A percentile compares a stretch with the other conserved stretches of the same genome.
phyloP scores from a whole-genome alignment of 2,329 filamentous ascomycete genomes.

The Clarireedia paspali region DNA sequence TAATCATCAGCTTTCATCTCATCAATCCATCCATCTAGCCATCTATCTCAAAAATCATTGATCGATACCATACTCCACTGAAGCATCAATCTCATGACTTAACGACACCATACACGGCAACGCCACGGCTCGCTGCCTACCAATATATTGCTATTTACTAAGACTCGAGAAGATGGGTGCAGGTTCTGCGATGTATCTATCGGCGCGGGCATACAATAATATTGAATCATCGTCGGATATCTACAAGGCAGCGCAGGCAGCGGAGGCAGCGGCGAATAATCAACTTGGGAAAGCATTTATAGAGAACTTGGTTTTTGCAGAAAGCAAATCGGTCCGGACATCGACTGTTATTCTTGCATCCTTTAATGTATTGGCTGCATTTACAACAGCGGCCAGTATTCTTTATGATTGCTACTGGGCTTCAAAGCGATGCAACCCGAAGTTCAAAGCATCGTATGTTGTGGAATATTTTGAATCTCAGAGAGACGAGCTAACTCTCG shows the following conservation, averaged over 20 bases:
- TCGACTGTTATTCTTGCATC: constrained; percentile 53
- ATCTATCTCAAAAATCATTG: constrained; percentile 13
- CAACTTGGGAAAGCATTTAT: constrained; percentile 19
- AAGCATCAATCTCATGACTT: constrained; percentile 27
- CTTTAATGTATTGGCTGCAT: constrained; percentile 53
- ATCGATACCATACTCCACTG: constrained; percentile 10
- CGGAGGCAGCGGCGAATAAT: constrained; percentile 8
- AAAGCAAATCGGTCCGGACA: constrained; percentile 47
- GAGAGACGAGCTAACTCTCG: constrained; percentile 16
- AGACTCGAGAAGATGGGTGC: constrained; percentile 17
- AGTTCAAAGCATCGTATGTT: constrained; percentile 36
- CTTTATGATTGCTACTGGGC: constrained; percentile 40
- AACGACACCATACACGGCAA: constrained; percentile 23
- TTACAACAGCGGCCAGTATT: constrained; percentile 48
- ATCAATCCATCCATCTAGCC: not conserved
- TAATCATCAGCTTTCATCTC: constrained; percentile 5
- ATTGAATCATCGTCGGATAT: constrained; percentile 8
- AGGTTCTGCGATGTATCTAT: constrained; percentile 20
- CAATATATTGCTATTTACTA: constrained; percentile 12
- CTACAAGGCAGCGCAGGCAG: constrained; percentile 8
- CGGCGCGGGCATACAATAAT: constrained; percentile 13
- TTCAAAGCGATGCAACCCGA: constrained; percentile 28
- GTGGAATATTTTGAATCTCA: constrained; percentile 25
- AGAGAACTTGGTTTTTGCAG: constrained; percentile 26
- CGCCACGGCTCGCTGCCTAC: constrained; percentile 26